phyloP scores from a whole-genome alignment of 169 alveolate species.

The Babesia bovis region DNA sequence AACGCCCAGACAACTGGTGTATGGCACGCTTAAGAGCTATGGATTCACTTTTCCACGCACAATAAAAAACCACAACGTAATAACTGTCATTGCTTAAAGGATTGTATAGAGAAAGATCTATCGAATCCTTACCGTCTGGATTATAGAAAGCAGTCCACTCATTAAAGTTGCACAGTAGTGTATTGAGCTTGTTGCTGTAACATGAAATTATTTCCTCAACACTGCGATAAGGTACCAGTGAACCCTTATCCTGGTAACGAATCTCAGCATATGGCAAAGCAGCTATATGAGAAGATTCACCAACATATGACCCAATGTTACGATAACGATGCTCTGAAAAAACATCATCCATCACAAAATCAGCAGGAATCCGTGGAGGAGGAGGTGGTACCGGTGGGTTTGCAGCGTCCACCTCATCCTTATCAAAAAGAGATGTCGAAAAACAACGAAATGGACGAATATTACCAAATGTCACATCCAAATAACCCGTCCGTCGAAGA shows the following conservation, averaged over 20 bases:
- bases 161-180: slow-evolving; percentile 37
- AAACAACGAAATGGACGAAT: background rate
- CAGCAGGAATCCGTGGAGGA: slow-evolving; percentile 43
- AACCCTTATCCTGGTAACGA: slow-evolving; percentile 63
- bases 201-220: slow-evolving; percentile 57
- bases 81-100: slow-evolving; percentile 45
- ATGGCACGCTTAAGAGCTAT: slow-evolving; percentile 56
- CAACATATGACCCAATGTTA: slow-evolving; percentile 1
- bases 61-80: slow-evolving; percentile 62
- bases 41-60: slow-evolving; percentile 69
- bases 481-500: background rate
- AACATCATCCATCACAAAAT: slow-evolving; percentile 42
- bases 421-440: slow-evolving; percentile 8
- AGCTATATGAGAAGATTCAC: slow-evolving; percentile 15
- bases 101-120: slow-evolving; percentile 42
- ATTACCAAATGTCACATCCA: background rate
- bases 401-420: slow-evolving; percentile 40
- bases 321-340: slow-evolving; percentile 25
- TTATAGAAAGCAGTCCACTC: slow-evolving; percentile 55
- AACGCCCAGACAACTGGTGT: slow-evolving; percentile 47
- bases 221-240: slow-evolving; percentile 31
- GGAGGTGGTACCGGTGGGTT: slow-evolving; percentile 53
- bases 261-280: slow-evolving; percentile 53
- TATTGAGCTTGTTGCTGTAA: slow-evolving; percentile 46
- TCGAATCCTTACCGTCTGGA: slow-evolving; percentile 24